Conservation (phyloP, 2,329 filamentous ascomycete genomes). For the Chalara sp. region DNA sequence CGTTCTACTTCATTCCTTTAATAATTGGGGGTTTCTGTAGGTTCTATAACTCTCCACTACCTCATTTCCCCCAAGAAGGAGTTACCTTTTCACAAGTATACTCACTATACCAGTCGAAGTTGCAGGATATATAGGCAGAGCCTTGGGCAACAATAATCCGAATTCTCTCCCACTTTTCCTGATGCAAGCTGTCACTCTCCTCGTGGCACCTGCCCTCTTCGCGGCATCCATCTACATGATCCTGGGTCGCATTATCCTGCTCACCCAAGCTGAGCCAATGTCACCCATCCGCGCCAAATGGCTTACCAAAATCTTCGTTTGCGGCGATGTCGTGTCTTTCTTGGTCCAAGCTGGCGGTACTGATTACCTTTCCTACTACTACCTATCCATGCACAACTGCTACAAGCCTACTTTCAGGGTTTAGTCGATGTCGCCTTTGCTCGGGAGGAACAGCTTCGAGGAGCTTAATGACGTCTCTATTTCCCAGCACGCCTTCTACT, state of each 20-base stretch:
- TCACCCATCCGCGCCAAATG: constrained; percentile 27
- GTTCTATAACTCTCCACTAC: background rate
- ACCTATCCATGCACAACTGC: background rate
- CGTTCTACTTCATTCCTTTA: constrained; percentile 21
- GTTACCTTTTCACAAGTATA: no score
- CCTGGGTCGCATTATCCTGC: constrained; percentile 25
- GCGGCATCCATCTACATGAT: constrained; percentile 25
- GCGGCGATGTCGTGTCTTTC: constrained; percentile 36
- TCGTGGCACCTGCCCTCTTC: constrained; percentile 32
- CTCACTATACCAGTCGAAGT: background rate
- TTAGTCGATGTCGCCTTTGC: background rate
- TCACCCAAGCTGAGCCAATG: constrained; percentile 27
- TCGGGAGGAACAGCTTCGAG: background rate
- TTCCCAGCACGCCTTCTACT: background rate
- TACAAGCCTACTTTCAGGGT: background rate
- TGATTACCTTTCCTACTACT: background rate
- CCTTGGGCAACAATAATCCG: background rate
- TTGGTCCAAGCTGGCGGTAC: constrained; percentile 27
- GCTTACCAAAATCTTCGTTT: constrained; percentile 36
- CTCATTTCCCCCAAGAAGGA: no score
- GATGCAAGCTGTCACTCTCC: constrained; percentile 27
- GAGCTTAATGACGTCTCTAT: background rate
- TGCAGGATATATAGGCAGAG: background rate
- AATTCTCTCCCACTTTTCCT: constrained; percentile 24
- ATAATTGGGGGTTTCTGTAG: constrained; percentile 19